A percentile compares a stretch with the other conserved stretches of the same genome.
Conservation (phyloP, 306 rosid species). For the Acacia melanoxylon region DNA sequence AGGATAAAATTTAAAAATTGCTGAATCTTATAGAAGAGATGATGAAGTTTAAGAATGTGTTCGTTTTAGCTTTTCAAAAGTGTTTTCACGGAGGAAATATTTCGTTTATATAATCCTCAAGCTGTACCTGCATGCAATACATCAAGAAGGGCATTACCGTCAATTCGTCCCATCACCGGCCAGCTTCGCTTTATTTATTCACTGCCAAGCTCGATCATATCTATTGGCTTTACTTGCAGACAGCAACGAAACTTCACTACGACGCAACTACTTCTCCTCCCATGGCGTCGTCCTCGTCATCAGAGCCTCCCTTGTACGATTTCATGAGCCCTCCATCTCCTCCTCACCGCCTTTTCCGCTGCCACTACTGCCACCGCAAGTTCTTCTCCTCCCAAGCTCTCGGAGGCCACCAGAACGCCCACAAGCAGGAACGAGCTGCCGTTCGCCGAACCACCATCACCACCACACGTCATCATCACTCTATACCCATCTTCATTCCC, state of each 20-base stretch:
- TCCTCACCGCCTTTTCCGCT: constrained; percentile 41
- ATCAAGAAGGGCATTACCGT: neutral
- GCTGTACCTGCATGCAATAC: neutral
- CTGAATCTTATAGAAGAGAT: too few relatives aligned
- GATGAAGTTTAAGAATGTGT: too few relatives aligned
- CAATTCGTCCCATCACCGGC: neutral
- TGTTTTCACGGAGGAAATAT: too few relatives aligned
- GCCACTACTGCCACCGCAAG: constrained; percentile 68
- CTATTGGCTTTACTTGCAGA: neutral
- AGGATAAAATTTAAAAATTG: too few relatives aligned
- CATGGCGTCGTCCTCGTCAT: constrained; percentile 35
- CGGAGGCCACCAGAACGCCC: constrained; percentile 97
- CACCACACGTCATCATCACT: neutral
- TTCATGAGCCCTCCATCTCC: constrained; percentile 36
- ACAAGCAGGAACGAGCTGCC: constrained; percentile 82
- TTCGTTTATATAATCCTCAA: neutral
- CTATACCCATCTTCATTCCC: neutral
- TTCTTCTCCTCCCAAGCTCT: constrained; percentile 89
- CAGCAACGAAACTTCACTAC: neutral
- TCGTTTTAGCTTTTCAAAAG: too few relatives aligned
- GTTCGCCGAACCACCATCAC: constrained; percentile 26
- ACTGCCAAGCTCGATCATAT: neutral
- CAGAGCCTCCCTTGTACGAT: constrained; percentile 47
- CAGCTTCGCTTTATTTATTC: neutral
- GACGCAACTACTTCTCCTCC: neutral